phyloP scores from a whole-genome alignment of 257 asterid species.

The Echites panduratus region DNA sequence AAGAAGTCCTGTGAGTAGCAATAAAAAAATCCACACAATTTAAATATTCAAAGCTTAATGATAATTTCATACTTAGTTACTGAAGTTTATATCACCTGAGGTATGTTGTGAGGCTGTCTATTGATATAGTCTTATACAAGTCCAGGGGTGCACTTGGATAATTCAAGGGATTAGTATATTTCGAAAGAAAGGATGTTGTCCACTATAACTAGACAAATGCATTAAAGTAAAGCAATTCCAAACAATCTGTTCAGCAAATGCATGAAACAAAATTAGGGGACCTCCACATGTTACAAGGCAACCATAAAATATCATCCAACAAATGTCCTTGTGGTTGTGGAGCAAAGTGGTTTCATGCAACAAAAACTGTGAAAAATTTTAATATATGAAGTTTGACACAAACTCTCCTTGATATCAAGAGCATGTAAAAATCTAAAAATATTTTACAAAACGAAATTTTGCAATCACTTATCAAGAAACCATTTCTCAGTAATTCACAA shows the following conservation, averaged over 20 bases:
- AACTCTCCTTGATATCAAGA: background rate
- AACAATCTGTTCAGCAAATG: background rate
- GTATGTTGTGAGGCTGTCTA: background rate
- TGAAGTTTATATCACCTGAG: background rate
- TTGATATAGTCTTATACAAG: background rate
- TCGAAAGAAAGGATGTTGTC: background rate
- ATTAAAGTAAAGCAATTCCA: background rate
- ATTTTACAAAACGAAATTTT: too few species aligned
- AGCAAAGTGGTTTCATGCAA: background rate
- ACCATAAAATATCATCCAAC: background rate
- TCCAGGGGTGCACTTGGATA: too few species aligned
- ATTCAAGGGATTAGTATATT: background rate
- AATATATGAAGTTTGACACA: background rate
- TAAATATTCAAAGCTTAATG: background rate
- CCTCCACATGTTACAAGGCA: background rate
- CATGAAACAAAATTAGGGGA: background rate
- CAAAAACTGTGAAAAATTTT: background rate
- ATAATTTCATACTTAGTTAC: background rate
- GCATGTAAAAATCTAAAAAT: background rate
- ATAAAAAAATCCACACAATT: background rate
- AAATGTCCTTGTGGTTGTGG: too few species aligned
- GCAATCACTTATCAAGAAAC: background rate
- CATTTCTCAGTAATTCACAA: background rate
- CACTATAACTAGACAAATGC: background rate
- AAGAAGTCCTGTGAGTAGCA: background rate